These are phyloP conservation scores for Ceratocystis smalleyi DNA, from an alignment of 2,329 filamentous ascomycete genomes.

Conservation along the genomic window DNA sequence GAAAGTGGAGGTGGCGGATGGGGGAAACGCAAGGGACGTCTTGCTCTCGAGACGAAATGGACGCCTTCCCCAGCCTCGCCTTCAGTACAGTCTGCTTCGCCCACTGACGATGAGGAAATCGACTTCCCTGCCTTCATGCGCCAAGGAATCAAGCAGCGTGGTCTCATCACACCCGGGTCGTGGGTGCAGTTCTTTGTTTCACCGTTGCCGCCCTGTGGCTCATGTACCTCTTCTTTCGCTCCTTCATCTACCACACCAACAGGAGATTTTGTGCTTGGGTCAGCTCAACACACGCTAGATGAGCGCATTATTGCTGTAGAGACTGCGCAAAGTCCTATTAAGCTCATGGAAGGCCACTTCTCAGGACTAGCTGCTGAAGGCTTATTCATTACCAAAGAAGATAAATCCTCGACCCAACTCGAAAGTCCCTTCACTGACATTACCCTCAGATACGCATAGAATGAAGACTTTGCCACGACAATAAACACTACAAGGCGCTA, in stretches of 20 bases:
- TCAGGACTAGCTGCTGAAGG: conserved; percentile 48
- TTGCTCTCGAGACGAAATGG: conserved; percentile 54
- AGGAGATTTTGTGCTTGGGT: conserved; percentile 26
- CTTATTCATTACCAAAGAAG: conserved; percentile 32
- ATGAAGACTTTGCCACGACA: not conserved
- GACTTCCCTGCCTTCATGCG: conserved; percentile 22
- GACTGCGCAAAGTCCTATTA: not conserved
- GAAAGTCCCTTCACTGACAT: conserved; percentile 15
- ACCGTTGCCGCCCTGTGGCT: conserved; percentile 19
- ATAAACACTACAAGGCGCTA: not conserved
- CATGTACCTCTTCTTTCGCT: conserved; percentile 5
- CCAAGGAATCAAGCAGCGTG: conserved; percentile 20
- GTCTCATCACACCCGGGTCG: conserved; percentile 47
- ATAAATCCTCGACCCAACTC: conserved; percentile 4
- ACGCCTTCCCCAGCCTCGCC: conserved; percentile 16
- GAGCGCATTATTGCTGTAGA: not conserved
- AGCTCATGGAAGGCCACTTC: conserved; percentile 31
- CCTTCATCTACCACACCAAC: conserved; percentile 10
- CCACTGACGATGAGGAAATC: conserved; percentile 20
- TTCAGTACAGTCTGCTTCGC: conserved; percentile 17
- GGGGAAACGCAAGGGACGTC: conserved; percentile 62
- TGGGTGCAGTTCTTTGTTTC: conserved; percentile 50
- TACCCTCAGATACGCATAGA: not conserved
- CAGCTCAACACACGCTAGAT: conserved; percentile 12
- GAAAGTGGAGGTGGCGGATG: conserved; percentile 74